Percentiles rank a stretch among this genome's conserved stretches.
phyloP scores from a whole-genome alignment of 345 rosid species.

The Lepidium sativum region DNA sequence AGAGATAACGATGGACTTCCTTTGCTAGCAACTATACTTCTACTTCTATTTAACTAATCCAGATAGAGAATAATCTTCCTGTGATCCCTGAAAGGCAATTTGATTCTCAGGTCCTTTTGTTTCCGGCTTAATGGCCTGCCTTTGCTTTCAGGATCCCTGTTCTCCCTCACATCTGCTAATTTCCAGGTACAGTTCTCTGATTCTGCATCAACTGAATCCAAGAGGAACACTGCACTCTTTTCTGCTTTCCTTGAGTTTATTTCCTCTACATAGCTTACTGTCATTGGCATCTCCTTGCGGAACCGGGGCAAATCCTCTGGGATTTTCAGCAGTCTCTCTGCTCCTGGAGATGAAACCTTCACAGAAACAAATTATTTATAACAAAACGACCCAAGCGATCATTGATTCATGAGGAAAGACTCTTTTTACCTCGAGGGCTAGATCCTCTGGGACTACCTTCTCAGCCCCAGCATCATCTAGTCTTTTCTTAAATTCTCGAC shows the following conservation, averaged over 20 bases:
- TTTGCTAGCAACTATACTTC: not conserved
- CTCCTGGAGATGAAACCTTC: slow-evolving; percentile 90
- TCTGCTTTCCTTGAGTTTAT: slow-evolving; percentile 28
- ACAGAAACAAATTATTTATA: not conserved
- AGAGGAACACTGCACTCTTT: slow-evolving; percentile 48
- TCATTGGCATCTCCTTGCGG: slow-evolving; percentile 65
- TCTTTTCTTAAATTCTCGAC: slow-evolving; percentile 59
- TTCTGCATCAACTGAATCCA: slow-evolving; percentile 54
- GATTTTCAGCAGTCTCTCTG: slow-evolving; percentile 71
- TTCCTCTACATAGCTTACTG: slow-evolving; percentile 49
- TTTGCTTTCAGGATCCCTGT: slow-evolving; percentile 66
- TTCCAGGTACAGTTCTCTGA: slow-evolving; percentile 64
- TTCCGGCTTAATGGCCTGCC: slow-evolving; percentile 76
- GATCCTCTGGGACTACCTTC: slow-evolving; percentile 57
- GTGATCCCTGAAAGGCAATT: slow-evolving; percentile 42
- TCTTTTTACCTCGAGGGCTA: slow-evolving; percentile 70
- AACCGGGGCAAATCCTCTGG: slow-evolving; percentile 67
- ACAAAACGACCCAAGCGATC: not conserved
- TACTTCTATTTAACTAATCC: slow-evolving; percentile 28
- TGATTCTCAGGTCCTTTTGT: slow-evolving; percentile 70
- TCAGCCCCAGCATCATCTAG: slow-evolving; percentile 71
- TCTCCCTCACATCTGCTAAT: slow-evolving; percentile 77
- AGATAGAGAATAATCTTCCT: slow-evolving; percentile 51
- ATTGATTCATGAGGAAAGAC: too few species aligned
- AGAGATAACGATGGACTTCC: not conserved